phyloP scores from a whole-genome alignment of 148 eudicot species.

The Polygonum aviculare region DNA sequence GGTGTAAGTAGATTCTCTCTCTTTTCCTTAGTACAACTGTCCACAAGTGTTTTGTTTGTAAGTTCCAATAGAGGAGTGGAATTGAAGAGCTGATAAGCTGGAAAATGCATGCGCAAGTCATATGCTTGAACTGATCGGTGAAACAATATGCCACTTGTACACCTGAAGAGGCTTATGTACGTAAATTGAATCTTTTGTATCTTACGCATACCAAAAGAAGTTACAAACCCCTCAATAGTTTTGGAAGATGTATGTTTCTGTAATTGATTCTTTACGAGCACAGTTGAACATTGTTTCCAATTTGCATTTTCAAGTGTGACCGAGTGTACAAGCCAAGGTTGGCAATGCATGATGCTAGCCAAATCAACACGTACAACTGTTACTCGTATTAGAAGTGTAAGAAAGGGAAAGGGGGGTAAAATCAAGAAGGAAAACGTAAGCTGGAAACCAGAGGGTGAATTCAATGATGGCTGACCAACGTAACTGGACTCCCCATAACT shows the following conservation, averaged over 20 bases:
- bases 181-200: constrained; percentile 1
- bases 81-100: background rate
- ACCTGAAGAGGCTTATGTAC: constrained; percentile 7
- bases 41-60: background rate
- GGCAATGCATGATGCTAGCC: background rate
- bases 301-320: background rate
- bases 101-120: background rate
- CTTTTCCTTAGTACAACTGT: background rate
- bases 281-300: background rate
- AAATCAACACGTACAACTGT: background rate
- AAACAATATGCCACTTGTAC: background rate
- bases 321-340: background rate
- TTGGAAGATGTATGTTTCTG: background rate
- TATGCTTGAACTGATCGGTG: background rate
- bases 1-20: constrained; percentile 17
- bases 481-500: background rate
- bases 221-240: background rate
- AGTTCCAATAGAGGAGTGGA: background rate
- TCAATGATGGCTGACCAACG: constrained; percentile 5
- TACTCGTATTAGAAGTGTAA: background rate
- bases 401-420: background rate
- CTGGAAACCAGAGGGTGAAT: background rate
- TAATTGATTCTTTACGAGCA: background rate
- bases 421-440: background rate
- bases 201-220: background rate